Evolutionary conservation across 805 yeast species (phyloP).

Genomic region (Saturnispora besseyi): DNA sequence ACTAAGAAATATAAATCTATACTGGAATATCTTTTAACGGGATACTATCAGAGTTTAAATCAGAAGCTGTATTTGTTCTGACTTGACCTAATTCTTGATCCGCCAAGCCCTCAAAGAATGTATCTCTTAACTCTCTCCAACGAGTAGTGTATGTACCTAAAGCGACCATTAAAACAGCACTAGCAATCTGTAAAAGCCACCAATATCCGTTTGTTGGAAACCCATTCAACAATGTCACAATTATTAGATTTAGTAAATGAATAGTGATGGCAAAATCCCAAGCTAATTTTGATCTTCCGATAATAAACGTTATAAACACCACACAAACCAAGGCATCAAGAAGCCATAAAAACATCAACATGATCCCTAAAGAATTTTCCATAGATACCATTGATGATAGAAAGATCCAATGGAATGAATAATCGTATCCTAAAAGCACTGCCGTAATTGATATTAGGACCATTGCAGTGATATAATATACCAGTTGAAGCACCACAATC

Average conservation of each 20-base stretch:
- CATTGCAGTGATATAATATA: conserved; percentile 69
- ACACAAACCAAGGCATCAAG: conserved; percentile 78
- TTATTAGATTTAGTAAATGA: conserved; percentile 66
- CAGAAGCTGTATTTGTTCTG: background rate
- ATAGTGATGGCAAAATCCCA: conserved; percentile 96
- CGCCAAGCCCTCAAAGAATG: conserved; percentile 78
- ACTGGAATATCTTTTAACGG: conserved; percentile 5
- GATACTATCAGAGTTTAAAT: background rate
- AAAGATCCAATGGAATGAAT: conserved; percentile 62
- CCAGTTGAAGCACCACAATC: conserved; percentile 65
- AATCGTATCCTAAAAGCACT: conserved; percentile 60
- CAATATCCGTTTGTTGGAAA: conserved; percentile 69
- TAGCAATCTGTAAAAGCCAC: conserved; percentile 73
- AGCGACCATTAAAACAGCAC: conserved; percentile 60
- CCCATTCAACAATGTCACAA: conserved; percentile 56
- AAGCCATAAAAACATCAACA: conserved; percentile 69
- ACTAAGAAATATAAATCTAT: background rate
- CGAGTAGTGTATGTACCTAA: conserved; percentile 86
- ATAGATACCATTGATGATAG: conserved; percentile 69
- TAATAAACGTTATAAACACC: conserved; percentile 72
- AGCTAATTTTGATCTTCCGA: conserved; percentile 87
- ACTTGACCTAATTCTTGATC: conserved; percentile 45
- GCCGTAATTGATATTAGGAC: conserved; percentile 58
- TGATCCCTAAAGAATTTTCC: conserved; percentile 74
- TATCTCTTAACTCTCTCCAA: conserved; percentile 84